These are phyloP conservation scores for Panicum virgatum DNA, from an alignment of 202 grass and related monocot species.

Conservation along the genomic window DNA sequence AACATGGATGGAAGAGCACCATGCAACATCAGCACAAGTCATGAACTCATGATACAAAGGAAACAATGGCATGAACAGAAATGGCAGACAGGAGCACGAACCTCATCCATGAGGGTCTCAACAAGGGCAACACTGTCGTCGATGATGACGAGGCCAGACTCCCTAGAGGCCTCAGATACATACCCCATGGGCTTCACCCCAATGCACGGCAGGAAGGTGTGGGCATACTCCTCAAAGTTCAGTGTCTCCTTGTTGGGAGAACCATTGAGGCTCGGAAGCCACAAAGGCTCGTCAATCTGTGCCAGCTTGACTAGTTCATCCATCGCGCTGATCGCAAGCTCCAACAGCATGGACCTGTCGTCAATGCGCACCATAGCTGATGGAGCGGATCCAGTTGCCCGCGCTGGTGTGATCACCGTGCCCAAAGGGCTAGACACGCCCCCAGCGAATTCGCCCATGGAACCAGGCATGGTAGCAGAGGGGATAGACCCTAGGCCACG, in stretches of 20 bases:
- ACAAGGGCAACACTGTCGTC: conserved; percentile 75
- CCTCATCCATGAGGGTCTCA: conserved; percentile 85
- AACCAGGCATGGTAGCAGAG: conserved; percentile 25
- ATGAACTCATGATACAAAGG: background rate
- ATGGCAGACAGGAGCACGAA: conserved; percentile 21
- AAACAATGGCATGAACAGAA: background rate
- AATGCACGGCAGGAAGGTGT: conserved; percentile 50
- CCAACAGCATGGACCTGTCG: conserved; percentile 72
- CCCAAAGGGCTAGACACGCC: conserved; percentile 65
- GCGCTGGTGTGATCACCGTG: conserved; percentile 68
- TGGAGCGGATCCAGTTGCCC: conserved; percentile 21
- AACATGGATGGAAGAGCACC: conserved; percentile 2
- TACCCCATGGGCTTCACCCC: conserved; percentile 58
- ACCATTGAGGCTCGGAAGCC: conserved; percentile 54
- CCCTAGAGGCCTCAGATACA: conserved; percentile 77
- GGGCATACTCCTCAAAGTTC: conserved; percentile 76
- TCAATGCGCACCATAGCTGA: conserved; percentile 49
- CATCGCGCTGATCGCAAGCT: conserved; percentile 73
- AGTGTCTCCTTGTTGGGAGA: conserved; percentile 44
- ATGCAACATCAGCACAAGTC: conserved; percentile 21
- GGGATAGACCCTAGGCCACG: conserved; percentile 59
- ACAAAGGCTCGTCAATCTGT: conserved; percentile 70
- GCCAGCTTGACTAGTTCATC: conserved; percentile 96
- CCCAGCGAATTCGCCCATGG: conserved; percentile 55
- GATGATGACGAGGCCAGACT: conserved; percentile 66